A percentile compares a stretch with the other conserved stretches of the same genome.
phyloP scores from a whole-genome alignment of 2,329 filamentous ascomycete species.

The Ascomycota sp. region DNA sequence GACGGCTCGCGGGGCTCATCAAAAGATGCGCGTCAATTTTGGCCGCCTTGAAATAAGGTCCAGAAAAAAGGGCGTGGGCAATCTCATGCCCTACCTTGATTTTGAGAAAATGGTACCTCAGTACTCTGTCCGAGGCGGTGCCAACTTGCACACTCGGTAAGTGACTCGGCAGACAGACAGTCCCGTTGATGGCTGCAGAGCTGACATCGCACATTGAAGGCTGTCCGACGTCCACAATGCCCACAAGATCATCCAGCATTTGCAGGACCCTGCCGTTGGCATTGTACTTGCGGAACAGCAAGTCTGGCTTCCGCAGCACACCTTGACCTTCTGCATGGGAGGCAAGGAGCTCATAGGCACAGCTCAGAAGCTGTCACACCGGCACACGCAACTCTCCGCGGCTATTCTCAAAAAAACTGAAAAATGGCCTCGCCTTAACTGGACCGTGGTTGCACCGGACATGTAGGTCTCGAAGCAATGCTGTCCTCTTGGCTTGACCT shows the following conservation, averaged over 20 bases:
- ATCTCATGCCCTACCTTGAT: constrained; percentile 7
- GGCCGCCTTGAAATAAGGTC: constrained; percentile 9
- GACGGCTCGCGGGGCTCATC: constrained; percentile 6
- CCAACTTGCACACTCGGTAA: constrained; percentile 9
- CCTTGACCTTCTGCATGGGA: constrained; percentile 5
- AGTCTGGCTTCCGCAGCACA: constrained; percentile 4
- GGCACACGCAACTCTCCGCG: constrained; percentile 6
- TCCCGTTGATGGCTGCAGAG: neutral
- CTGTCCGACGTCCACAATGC: constrained; percentile 1
- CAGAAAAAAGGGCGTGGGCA: constrained; percentile 7
- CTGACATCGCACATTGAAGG: constrained; percentile 2
- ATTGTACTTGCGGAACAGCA: constrained; percentile 3
- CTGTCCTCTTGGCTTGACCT: neutral
- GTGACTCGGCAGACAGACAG: neutral
- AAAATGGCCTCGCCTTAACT: constrained; percentile 8
- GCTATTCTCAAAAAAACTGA: constrained; percentile 6
- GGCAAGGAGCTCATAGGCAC: constrained; percentile 7
- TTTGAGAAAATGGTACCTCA: constrained; percentile 8
- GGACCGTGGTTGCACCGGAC: constrained; percentile 15
- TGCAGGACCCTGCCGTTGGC: constrained; percentile 1
- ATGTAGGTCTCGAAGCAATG: constrained; percentile 7
- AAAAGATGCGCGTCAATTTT: constrained; percentile 14
- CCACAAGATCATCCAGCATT: constrained; percentile 1
- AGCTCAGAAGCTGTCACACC: constrained; percentile 1
- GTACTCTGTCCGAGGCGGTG: constrained; percentile 12